phyloP scores from a whole-genome alignment of 169 alveolate species.

The Plasmodium malariae region DNA sequence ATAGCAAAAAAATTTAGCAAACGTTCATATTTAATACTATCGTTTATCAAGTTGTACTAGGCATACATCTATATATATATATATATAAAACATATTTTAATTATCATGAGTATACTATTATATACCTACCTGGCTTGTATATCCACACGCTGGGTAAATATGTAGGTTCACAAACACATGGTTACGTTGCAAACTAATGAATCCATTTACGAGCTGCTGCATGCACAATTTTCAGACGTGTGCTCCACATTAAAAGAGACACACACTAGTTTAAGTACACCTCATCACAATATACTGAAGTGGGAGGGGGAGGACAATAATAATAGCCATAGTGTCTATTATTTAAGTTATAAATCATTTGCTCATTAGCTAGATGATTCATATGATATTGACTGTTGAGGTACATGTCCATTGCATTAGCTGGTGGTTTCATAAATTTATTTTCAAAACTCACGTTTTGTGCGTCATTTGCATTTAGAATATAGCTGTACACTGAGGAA shows the following conservation, averaged over 20 bases:
- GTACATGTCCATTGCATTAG: constrained; percentile 47
- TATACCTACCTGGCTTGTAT: too few relatives aligned
- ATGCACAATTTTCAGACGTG: too few relatives aligned
- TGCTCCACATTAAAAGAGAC: not conserved
- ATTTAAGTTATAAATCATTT: constrained; percentile 50
- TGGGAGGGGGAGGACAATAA: constrained; percentile 34
- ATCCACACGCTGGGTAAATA: too few relatives aligned
- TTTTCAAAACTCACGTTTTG: constrained; percentile 39
- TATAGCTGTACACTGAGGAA: constrained; percentile 67
- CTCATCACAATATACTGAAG: constrained; percentile 38
- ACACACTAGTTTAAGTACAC: constrained; percentile 27
- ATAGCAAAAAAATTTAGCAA: not conserved
- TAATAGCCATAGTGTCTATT: constrained; percentile 59
- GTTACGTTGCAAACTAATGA: too few relatives aligned
- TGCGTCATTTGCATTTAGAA: constrained; percentile 29
- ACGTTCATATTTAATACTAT: not conserved
- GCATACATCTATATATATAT: too few relatives aligned
- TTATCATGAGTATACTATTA: too few relatives aligned
- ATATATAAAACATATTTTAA: too few relatives aligned
- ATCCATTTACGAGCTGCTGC: too few relatives aligned
- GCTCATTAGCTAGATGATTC: constrained; percentile 50
- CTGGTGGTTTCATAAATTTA: constrained; percentile 40
- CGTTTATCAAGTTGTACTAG: too few relatives aligned
- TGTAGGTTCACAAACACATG: too few relatives aligned
- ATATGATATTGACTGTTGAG: constrained; percentile 47